Conservation (phyloP, 305 asterid genomes). For the Fraxinus velutina region DNA sequence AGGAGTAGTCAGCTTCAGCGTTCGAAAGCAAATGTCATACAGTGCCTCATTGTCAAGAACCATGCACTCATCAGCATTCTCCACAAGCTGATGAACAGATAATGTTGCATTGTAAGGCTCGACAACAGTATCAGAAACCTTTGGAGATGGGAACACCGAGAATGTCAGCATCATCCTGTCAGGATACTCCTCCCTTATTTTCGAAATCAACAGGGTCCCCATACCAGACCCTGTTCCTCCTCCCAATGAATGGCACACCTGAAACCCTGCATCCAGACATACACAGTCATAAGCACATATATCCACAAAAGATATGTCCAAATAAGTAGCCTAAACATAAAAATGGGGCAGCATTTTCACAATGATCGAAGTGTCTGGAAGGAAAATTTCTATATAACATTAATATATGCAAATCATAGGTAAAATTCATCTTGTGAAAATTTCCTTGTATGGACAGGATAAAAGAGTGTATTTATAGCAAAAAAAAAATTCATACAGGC, state of each 20-base stretch:
- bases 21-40: not conserved
- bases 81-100: not conserved
- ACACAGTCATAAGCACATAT: not conserved
- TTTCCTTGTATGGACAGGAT: not conserved
- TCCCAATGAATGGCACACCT: not conserved
- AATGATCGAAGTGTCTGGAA: not conserved
- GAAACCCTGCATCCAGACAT: not conserved
- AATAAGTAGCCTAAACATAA: not conserved
- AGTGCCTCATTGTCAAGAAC: not conserved
- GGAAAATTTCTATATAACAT: not conserved
- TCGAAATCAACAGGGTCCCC: not conserved
- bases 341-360: not conserved
- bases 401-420: not conserved
- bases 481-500: not conserved
- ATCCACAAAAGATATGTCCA: not conserved
- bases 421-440: not conserved
- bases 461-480: not conserved
- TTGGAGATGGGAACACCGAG: not conserved
- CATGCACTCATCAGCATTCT: not conserved
- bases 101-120: not conserved
- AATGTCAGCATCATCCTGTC: not conserved
- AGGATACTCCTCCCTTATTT: not conserved
- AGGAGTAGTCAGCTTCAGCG: not conserved
- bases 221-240: not conserved
- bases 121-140: not conserved